Evolutionary conservation across 2,329 filamentous ascomycete genomes (phyloP).

Genomic region (Calonectria hongkongensis): DNA sequence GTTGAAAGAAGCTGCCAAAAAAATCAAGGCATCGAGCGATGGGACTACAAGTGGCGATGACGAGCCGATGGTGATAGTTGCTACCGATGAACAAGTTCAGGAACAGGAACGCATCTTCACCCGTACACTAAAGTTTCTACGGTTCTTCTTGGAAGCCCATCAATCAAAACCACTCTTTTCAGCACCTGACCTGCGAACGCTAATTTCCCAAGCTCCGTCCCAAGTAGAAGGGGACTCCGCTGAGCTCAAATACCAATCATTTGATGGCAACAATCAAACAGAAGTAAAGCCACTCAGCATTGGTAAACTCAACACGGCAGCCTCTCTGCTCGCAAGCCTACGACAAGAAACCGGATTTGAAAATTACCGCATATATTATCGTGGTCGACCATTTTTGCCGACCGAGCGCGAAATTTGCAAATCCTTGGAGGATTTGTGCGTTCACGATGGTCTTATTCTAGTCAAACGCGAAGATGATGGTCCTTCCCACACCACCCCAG

Average conservation of each 20-base stretch:
- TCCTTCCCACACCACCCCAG: slow-evolving; percentile 63
- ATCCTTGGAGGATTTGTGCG: slow-evolving; percentile 80
- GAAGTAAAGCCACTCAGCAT: slow-evolving; percentile 78
- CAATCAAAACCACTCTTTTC: slow-evolving; percentile 77
- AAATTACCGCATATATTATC: slow-evolving; percentile 83
- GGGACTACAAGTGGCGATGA: slow-evolving; percentile 66
- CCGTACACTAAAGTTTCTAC: slow-evolving; percentile 81
- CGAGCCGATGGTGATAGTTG: slow-evolving; percentile 72
- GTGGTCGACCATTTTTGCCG: slow-evolving; percentile 79
- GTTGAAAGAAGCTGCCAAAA: slow-evolving; percentile 76
- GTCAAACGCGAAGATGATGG: slow-evolving; percentile 75
- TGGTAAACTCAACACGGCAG: slow-evolving; percentile 81
- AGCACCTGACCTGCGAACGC: slow-evolving; percentile 73
- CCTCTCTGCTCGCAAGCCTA: slow-evolving; percentile 80
- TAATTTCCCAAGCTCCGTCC: slow-evolving; percentile 71
- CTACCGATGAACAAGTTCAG: slow-evolving; percentile 67
- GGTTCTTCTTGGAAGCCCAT: slow-evolving; percentile 79
- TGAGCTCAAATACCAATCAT: slow-evolving; percentile 83
- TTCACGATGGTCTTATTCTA: slow-evolving; percentile 79
- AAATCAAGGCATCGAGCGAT: slow-evolving; percentile 69
- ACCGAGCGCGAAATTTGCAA: slow-evolving; percentile 74
- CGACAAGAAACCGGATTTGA: slow-evolving; percentile 83
- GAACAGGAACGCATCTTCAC: slow-evolving; percentile 77
- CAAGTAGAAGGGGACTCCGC: slow-evolving; percentile 78
- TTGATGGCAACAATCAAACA: slow-evolving; percentile 76